Evolutionary conservation across 2,329 filamentous ascomycete species (phyloP).

Genomic region (Trichoderma atroviride): DNA sequence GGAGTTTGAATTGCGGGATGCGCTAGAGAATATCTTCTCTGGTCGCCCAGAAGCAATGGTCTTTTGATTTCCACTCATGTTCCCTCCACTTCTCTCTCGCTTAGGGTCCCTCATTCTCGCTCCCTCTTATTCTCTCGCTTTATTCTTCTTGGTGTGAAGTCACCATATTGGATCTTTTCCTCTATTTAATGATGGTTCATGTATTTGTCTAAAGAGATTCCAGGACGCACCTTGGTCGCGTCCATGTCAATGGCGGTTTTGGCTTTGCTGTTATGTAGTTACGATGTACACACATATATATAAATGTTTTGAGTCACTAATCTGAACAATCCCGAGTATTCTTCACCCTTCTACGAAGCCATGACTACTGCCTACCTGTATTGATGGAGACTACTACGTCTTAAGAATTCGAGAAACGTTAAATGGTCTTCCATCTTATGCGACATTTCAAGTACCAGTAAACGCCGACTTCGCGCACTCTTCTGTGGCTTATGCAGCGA

Average conservation of each 20-base stretch:
- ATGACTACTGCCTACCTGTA: neutral
- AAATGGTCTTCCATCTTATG: neutral
- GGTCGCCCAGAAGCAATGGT: conserved; percentile 29
- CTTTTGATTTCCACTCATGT: conserved; percentile 17
- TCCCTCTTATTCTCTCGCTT: neutral
- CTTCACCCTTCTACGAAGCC: neutral
- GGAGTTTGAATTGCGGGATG: conserved; percentile 74
- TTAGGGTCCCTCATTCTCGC: no score
- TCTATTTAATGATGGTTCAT: neutral
- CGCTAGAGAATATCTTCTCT: conserved; percentile 64
- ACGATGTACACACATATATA: neutral
- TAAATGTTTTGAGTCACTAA: neutral
- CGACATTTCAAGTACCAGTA: neutral
- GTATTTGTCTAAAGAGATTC: conserved; percentile 3
- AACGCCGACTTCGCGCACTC: neutral
- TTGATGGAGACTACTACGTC: neutral
- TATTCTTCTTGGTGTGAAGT: neutral
- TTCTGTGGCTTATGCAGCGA: neutral
- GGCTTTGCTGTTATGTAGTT: neutral
- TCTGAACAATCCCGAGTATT: neutral
- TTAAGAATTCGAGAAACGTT: neutral
- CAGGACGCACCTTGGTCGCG: neutral
- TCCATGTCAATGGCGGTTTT: neutral
- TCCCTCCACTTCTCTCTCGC: neutral
- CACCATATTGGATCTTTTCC: neutral